Evolutionary conservation across 2,329 filamentous ascomycete species (phyloP).

Genomic region (Scleromitrula shiraiana): DNA sequence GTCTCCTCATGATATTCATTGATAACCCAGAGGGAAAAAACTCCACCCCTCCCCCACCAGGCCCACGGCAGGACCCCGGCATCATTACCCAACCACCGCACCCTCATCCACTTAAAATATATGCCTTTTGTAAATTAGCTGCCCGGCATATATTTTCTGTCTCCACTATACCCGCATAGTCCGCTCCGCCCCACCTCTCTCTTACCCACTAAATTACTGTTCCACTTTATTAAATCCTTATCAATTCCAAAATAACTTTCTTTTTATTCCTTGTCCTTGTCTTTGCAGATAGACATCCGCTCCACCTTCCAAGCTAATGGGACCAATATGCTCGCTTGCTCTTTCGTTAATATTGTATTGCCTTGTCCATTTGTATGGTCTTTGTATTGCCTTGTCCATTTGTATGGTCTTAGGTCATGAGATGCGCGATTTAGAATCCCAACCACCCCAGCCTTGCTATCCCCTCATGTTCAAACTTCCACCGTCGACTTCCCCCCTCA

Average conservation of each 20-base stretch:
- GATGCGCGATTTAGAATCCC: neutral
- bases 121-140: no score
- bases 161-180: neutral
- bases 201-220: neutral
- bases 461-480: neutral
- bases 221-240: neutral
- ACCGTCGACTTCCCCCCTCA: neutral
- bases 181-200: neutral
- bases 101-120: no score
- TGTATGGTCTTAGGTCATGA: neutral
- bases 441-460: neutral
- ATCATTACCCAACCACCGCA: conserved; percentile 7
- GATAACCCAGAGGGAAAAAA: neutral
- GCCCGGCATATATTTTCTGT: no score
- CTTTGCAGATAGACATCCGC: neutral
- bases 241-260: neutral
- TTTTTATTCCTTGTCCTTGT: neutral
- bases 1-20: conserved; percentile 1
- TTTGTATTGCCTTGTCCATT: neutral
- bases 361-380: neutral
- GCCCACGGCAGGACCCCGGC: conserved; percentile 8
- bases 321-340: neutral
- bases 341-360: neutral
- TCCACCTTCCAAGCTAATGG: neutral
- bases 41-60: neutral